Base-by-base conservation (phyloP, 2,329 filamentous ascomycete genomes). In the Biscogniauxia sp. region DNA sequence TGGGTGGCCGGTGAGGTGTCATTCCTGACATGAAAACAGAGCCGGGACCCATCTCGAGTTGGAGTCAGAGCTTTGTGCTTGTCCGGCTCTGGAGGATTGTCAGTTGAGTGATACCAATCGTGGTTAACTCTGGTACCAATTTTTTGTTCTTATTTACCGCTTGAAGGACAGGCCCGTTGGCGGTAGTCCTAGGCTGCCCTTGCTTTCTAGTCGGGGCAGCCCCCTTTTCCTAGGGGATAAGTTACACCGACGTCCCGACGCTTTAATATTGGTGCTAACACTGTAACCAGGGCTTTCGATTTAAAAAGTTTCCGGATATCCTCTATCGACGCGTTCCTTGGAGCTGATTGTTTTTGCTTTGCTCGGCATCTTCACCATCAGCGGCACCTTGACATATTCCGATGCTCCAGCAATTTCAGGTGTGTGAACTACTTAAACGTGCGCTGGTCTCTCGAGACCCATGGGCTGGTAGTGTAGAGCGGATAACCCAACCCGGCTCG, bases 51-150 rank as follows among this genome's bases (percentile, higher is more conserved):
- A 92, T 92, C 90, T 86, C 75, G 88, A 85, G 90, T 93, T 92
- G 90, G 90, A 81, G 88, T 96, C 92, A 96, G 92, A 93, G 92
- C 82, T 88, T 92, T 81, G 91, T 83, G 84, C 92, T 94, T 93
- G 91, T 94, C 91, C 80, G 84, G 80, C 68, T 71, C 72, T 73
- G 60, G 66, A 66, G 66, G 60, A 70, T 69, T 72, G 71, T 70
- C 53, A 60, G 61, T 54, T 26, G 13, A 58, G 58, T 58, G 54
- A 57, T 25, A 50, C 61, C 51, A 15, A 60, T 17, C 52, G 52
- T 28, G 57, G 56, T 56, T 62, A 57, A 61, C 59, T 59, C 20
- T 45, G 25, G 19, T 50, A 15, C 28, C 19, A 69, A 71, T 68
- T 70, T 67, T 67, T 73, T 70, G 69, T 68, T 60, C 54, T 51